These are phyloP conservation scores for Colletotrichum falcatum DNA, from an alignment of 2,329 filamentous ascomycete species.

Conservation along the genomic window DNA sequence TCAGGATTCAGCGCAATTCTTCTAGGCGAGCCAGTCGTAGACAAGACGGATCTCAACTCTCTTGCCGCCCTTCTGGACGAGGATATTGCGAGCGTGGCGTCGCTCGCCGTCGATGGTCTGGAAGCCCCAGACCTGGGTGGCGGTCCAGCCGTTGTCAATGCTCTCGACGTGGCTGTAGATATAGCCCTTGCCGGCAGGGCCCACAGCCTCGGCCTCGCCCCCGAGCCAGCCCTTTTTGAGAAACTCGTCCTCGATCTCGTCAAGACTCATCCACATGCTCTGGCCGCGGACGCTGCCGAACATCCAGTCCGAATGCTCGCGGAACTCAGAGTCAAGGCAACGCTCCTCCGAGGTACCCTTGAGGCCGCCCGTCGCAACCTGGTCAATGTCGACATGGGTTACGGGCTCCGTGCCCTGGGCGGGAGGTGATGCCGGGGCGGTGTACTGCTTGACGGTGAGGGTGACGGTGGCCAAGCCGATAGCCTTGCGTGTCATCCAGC, in stretches of 20 bases:
- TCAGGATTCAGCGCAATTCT: background rate
- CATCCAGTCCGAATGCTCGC: conserved; percentile 80
- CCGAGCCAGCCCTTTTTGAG: conserved; percentile 70
- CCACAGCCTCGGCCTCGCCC: conserved; percentile 62
- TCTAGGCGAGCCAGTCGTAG: conserved; percentile 61
- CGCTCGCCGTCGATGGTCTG: conserved; percentile 64
- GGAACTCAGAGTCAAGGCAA: conserved; percentile 62
- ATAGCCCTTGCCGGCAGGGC: conserved; percentile 69
- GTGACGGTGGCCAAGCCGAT: conserved; percentile 77
- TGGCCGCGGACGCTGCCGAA: conserved; percentile 79
- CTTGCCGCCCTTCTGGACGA: conserved; percentile 64
- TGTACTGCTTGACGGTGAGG: conserved; percentile 70
- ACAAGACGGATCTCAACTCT: conserved; percentile 64
- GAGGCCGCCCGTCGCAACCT: conserved; percentile 78
- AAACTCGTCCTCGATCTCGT: conserved; percentile 66
- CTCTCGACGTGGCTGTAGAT: conserved; percentile 74
- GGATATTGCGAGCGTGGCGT: conserved; percentile 64
- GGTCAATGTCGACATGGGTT: conserved; percentile 77
- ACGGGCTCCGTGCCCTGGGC: conserved; percentile 54
- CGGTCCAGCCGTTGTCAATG: conserved; percentile 65
- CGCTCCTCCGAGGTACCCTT: conserved; percentile 71
- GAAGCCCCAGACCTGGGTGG: conserved; percentile 72
- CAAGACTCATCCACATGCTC: conserved; percentile 61
- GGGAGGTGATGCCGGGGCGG: conserved; percentile 56
- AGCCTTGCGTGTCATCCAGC: conserved; percentile 79